Conservation (phyloP, 1,284 basidiomycete species). For the Xerocomus nothofagi region DNA sequence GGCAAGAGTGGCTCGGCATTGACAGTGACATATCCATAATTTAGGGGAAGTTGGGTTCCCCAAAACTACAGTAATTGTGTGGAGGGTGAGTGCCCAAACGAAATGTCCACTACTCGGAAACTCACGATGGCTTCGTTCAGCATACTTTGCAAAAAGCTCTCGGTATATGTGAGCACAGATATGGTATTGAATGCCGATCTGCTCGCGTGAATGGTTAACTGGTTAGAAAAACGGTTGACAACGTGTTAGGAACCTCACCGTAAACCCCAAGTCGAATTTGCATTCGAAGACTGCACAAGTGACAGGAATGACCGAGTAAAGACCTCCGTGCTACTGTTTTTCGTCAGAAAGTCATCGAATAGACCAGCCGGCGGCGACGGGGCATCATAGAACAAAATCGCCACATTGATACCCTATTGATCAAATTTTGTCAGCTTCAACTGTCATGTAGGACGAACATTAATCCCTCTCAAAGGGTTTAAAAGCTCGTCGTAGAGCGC, state of each 20-base stretch:
- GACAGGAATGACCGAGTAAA: slow-evolving; percentile 39
- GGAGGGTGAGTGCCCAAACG: background rate
- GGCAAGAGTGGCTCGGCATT: slow-evolving; percentile 59
- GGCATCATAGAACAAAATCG: slow-evolving; percentile 44
- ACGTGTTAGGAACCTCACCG: slow-evolving; percentile 15
- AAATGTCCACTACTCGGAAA: background rate
- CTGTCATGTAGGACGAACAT: slow-evolving; percentile 3
- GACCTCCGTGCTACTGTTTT: slow-evolving; percentile 29
- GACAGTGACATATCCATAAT: slow-evolving; percentile 42
- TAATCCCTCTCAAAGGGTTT: background rate
- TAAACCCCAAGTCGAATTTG: slow-evolving; percentile 21
- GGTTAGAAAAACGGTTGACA: background rate
- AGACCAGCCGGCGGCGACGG: slow-evolving; percentile 42
- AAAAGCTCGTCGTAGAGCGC: slow-evolving; percentile 1
- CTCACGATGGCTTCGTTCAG: slow-evolving; percentile 20
- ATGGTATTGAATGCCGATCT: slow-evolving; percentile 25
- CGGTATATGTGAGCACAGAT: slow-evolving; percentile 24
- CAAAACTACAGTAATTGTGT: slow-evolving; percentile 7
- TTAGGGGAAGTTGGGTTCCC: slow-evolving; percentile 19
- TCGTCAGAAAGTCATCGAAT: slow-evolving; percentile 44
- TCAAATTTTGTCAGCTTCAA: slow-evolving; percentile 2
- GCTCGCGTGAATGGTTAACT: background rate
- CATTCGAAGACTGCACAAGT: slow-evolving; percentile 29
- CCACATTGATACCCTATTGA: slow-evolving; percentile 14
- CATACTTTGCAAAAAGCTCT: slow-evolving; percentile 20